phyloP scores from a whole-genome alignment of 2,329 filamentous ascomycete species.

The Thelonectria discophora region DNA sequence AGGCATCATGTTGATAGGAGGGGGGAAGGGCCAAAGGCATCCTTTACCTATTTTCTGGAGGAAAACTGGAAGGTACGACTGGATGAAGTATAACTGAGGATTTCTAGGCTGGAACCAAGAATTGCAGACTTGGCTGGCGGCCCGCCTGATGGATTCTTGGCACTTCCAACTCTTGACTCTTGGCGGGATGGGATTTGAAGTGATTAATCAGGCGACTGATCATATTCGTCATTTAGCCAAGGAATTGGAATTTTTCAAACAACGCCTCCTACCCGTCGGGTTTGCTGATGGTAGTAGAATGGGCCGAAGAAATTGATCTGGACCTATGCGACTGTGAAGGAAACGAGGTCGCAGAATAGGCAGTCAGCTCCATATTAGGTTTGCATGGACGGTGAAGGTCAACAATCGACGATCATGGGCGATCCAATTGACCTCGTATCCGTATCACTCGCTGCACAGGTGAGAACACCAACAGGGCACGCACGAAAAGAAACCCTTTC shows the following conservation, averaged over 20 bases:
- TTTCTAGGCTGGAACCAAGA: neutral
- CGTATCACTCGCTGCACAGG: conserved; percentile 4
- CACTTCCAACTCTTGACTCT: conserved; percentile 13
- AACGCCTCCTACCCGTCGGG: neutral
- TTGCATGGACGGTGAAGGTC: too few species aligned
- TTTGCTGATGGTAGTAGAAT: neutral
- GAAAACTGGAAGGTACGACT: neutral
- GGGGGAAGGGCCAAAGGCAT: too few species aligned
- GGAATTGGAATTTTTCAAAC: neutral
- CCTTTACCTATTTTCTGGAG: neutral
- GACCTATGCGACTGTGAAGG: neutral
- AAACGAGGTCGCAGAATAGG: neutral
- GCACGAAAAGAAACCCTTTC: neutral
- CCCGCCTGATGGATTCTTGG: neutral
- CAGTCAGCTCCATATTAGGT: too few species aligned
- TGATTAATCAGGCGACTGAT: neutral
- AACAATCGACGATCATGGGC: neutral
- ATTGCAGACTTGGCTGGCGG: neutral
- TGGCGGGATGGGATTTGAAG: conserved; percentile 7
- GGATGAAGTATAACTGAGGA: neutral
- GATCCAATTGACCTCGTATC: conserved; percentile 16
- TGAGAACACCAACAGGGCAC: neutral
- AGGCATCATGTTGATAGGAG: too few species aligned
- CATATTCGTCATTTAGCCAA: neutral
- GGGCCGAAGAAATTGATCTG: neutral